Conservation (phyloP, 257 asterid species). For the Fraxinus cuspidata region DNA sequence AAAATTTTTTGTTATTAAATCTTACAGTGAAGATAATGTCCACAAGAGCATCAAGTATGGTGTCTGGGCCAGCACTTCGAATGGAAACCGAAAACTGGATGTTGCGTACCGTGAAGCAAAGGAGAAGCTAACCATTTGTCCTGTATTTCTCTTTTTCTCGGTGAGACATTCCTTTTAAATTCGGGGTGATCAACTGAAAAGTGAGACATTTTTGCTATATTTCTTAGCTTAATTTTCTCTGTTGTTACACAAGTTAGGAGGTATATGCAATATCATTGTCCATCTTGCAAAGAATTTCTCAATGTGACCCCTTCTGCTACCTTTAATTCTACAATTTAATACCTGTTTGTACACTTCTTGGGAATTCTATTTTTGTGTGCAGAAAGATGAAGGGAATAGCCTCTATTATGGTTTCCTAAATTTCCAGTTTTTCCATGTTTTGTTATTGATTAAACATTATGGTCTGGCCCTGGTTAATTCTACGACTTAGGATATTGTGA, state of each 20-base stretch:
- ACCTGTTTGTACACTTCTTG: background rate
- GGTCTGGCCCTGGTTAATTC: background rate
- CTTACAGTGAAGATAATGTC: constrained; percentile 96
- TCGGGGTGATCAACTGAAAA: background rate
- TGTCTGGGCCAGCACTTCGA: constrained; percentile 98
- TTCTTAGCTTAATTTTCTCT: background rate
- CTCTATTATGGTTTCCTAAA: background rate
- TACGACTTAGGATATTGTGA: background rate
- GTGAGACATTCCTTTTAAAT: constrained; percentile 39
- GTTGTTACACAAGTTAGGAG: background rate
- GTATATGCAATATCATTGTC: background rate
- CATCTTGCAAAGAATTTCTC: background rate
- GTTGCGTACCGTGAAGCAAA: constrained; percentile 84
- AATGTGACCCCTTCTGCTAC: background rate
- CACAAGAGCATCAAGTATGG: constrained; percentile 92
- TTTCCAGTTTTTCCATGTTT: background rate
- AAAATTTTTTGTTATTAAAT: constrained; percentile 87
- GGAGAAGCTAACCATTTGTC: constrained; percentile 65
- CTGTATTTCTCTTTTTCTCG: constrained; percentile 89
- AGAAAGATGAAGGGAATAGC: background rate
- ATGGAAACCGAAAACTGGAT: constrained; percentile 92
- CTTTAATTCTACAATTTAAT: background rate
- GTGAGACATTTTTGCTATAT: background rate
- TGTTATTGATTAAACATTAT: background rate
- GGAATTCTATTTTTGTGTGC: background rate